Percentiles rank a stretch among this genome's conserved stretches.
These are phyloP conservation scores for Clonostachys rosea DNA, from an alignment of 2,329 filamentous ascomycete species.

Conservation along the genomic window DNA sequence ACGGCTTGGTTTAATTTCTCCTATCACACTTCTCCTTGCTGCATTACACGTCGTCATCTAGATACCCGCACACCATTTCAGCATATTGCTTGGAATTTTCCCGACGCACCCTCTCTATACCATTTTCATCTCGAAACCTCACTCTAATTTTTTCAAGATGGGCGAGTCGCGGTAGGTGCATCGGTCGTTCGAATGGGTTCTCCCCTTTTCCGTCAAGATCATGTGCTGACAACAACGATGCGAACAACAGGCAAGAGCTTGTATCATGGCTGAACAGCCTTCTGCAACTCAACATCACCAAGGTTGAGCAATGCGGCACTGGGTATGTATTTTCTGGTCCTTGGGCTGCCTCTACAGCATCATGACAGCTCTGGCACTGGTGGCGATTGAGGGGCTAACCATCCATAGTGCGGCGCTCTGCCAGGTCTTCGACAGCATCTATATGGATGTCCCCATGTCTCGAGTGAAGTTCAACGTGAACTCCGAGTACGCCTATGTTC, in stretches of 20 bases:
- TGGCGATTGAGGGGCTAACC: conserved; percentile 2
- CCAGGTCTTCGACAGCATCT: conserved; percentile 98
- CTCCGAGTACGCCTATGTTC: conserved; percentile 92
- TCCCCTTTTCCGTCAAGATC: background rate
- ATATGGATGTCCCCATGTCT: conserved; percentile 89
- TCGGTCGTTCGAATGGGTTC: background rate
- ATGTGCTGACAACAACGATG: conserved; percentile 8
- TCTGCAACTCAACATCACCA: conserved; percentile 95
- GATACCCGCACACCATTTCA: background rate
- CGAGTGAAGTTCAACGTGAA: conserved; percentile 98
- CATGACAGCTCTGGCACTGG: too few species aligned
- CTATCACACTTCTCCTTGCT: conserved; percentile 5
- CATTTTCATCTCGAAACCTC: background rate
- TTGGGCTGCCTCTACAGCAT: conserved; percentile 10
- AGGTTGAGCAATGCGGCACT: conserved; percentile 98
- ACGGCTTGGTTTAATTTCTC: conserved; percentile 11
- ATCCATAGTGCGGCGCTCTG: conserved; percentile 78
- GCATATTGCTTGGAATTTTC: background rate
- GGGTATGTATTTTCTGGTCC: conserved; percentile 56
- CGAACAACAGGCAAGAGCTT: conserved; percentile 78
- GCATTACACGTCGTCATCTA: background rate
- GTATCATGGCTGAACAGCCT: conserved; percentile 96
- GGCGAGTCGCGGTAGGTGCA: conserved; percentile 40
- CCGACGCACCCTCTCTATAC: background rate
- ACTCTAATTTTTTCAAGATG: conserved; percentile 25